Evolutionary conservation across 2,329 filamentous ascomycete species (phyloP).

Genomic region (Alternaria ventricosa): DNA sequence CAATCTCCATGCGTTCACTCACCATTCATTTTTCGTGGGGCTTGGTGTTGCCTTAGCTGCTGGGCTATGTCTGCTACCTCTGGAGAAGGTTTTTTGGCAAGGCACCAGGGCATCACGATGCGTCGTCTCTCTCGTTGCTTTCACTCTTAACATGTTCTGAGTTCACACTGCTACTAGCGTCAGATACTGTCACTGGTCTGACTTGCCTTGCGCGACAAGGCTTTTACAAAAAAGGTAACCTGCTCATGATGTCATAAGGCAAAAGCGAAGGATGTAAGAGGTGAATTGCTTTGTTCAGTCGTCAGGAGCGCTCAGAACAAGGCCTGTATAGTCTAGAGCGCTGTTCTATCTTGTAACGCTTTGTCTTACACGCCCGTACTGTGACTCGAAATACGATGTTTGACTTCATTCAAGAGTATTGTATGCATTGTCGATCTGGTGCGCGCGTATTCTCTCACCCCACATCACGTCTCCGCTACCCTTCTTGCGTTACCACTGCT

Average conservation of each 20-base stretch:
- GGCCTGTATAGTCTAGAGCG: neutral
- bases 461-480: neutral
- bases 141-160: neutral
- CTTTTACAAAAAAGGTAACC: neutral
- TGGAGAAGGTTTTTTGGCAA: neutral
- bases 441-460: neutral
- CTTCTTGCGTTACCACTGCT: neutral
- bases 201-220: neutral
- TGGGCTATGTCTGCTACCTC: neutral
- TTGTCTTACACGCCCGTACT: slow-evolving; percentile 1
- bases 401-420: neutral
- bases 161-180: neutral
- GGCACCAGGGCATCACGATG: neutral
- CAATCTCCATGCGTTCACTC: neutral
- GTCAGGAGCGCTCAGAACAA: neutral
- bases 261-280: neutral
- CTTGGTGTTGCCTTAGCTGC: neutral
- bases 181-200: neutral
- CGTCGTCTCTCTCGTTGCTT: neutral
- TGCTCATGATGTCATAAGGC: neutral
- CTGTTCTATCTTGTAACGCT: neutral
- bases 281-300: neutral
- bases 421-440: neutral
- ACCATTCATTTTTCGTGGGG: neutral
- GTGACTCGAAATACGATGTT: neutral